Evolutionary conservation across 257 asterid genomes (phyloP).

Genomic region (Solanum gracilifrons): DNA sequence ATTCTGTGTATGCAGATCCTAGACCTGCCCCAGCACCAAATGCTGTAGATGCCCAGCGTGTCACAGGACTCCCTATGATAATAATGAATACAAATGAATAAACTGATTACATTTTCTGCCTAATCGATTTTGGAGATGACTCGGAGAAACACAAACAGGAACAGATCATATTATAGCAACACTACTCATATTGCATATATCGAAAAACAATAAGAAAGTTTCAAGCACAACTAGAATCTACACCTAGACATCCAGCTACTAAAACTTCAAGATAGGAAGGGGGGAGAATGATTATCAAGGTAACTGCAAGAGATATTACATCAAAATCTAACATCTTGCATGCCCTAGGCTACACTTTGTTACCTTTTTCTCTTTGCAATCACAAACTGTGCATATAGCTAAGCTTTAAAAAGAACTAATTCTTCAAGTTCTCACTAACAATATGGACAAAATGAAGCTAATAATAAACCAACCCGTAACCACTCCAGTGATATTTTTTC

Average conservation of each 20-base stretch:
- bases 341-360: background rate
- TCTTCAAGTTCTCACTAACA: background rate
- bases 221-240: background rate
- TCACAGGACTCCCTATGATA: conserved; percentile 69
- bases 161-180: background rate
- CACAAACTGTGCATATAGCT: background rate
- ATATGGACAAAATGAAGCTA: background rate
- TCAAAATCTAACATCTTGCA: background rate
- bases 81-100: background rate
- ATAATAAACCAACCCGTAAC: background rate
- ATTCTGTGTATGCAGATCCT: conserved; percentile 85
- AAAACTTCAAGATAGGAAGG: background rate
- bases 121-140: background rate
- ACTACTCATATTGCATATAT: background rate
- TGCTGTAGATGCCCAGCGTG: conserved; percentile 87
- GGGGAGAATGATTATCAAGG: background rate
- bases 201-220: background rate
- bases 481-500: background rate
- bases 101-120: background rate
- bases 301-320: background rate
- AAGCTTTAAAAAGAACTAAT: background rate
- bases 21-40: conserved; percentile 83
- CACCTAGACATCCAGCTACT: background rate
- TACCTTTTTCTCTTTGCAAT: background rate
- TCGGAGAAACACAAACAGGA: background rate